Percentiles rank a stretch among this genome's conserved stretches.
Evolutionary conservation across 495 filamentous ascomycete species (phyloP).

Genomic region (Aspergillus asperescens): DNA sequence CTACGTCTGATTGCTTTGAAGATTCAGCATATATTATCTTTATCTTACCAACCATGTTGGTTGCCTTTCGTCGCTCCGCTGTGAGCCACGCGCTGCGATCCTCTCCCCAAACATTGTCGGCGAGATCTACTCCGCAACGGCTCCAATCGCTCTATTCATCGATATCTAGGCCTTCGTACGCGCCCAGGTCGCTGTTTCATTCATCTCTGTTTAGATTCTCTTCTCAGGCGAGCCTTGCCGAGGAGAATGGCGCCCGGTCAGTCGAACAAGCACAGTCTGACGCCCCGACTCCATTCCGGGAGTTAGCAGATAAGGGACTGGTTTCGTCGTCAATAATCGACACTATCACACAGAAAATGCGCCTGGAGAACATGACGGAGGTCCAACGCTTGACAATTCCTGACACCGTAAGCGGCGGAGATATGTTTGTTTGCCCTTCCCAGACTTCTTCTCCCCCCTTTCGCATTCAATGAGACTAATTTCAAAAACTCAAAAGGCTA

Average conservation of each 20-base stretch:
- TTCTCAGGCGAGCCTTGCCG: slow-evolving; percentile 19
- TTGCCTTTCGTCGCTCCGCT: slow-evolving; percentile 40
- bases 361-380: slow-evolving; percentile 79
- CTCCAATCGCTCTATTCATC: slow-evolving; percentile 29
- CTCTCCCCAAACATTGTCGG: slow-evolving; percentile 26
- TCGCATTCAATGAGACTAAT: slow-evolving; percentile 8
- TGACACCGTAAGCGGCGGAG: slow-evolving; percentile 66
- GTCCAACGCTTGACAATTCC: slow-evolving; percentile 85
- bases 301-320: slow-evolving; percentile 57
- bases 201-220: slow-evolving; percentile 27
- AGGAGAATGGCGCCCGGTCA: not conserved
- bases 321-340: slow-evolving; percentile 61
- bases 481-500: slow-evolving; percentile 52
- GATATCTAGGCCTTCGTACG: slow-evolving; percentile 14
- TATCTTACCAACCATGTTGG: slow-evolving; percentile 31
- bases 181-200: slow-evolving; percentile 29
- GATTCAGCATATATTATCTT: not conserved
- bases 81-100: slow-evolving; percentile 36
- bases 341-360: slow-evolving; percentile 68
- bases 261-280: slow-evolving; percentile 20
- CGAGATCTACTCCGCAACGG: slow-evolving; percentile 26
- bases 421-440: slow-evolving; percentile 56
- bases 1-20: not conserved
- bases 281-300: slow-evolving; percentile 59
- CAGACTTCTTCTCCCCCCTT: not conserved